Evolutionary conservation across 164 flowering plant genomes (phyloP).

Genomic region (Annona squamosa): DNA sequence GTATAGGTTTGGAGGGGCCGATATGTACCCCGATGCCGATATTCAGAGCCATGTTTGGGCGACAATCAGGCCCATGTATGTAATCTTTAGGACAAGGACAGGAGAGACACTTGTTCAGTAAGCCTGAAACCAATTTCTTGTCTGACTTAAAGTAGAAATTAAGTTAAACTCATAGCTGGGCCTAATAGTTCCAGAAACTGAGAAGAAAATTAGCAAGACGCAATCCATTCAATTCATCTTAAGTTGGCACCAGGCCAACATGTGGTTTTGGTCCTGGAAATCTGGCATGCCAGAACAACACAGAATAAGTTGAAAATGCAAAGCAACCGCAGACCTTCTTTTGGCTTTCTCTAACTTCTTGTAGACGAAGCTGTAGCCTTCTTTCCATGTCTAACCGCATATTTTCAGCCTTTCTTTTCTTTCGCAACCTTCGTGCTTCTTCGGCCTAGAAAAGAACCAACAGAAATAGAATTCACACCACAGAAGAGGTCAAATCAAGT

Average conservation of each 20-base stretch:
- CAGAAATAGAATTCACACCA: constrained; percentile 2
- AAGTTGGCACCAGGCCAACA: not conserved
- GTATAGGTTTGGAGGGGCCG: too few relatives aligned
- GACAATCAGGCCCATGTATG: not conserved
- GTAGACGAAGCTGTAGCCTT: constrained; percentile 76
- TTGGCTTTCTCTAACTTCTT: constrained; percentile 70
- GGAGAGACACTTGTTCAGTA: not conserved
- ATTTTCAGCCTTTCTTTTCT: constrained; percentile 59
- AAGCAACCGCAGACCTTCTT: constrained; percentile 46
- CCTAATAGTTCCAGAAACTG: not conserved
- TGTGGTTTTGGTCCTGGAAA: not conserved
- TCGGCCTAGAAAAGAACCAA: constrained; percentile 49
- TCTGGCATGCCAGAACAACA: not conserved
- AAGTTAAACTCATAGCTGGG: not conserved
- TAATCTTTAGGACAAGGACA: not conserved
- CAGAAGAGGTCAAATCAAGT: not conserved
- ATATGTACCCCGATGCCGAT: not conserved
- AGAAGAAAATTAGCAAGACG: not conserved
- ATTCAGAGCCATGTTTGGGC: not conserved
- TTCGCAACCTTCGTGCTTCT: constrained; percentile 65
- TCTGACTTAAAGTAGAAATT: not conserved
- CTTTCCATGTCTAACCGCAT: constrained; percentile 75
- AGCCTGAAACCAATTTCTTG: not conserved
- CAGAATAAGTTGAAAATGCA: not conserved
- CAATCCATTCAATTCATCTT: not conserved